Evolutionary conservation across 2,329 filamentous ascomycete species (phyloP), one percentile per base, ranked within the genome.

Genomic region (Pseudocercospora macadamiae): DNA sequence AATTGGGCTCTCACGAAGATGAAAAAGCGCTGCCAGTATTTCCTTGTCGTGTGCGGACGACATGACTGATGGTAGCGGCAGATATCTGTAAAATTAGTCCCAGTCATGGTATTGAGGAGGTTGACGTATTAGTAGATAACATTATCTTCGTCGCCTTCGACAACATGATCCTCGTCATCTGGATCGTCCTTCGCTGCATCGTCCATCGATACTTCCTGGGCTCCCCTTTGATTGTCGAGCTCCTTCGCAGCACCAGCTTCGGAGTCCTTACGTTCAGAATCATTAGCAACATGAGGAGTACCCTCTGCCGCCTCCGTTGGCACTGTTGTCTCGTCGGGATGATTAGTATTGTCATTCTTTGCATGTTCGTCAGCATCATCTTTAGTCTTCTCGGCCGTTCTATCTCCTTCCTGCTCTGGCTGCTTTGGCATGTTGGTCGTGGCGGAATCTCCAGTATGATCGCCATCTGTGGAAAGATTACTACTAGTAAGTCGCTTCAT

Each of bases 111-210:
- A 16, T 7, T 23, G 16, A 47, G 10, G 26, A 47, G 21, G 6
- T 16, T n/a, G 14, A 47, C 9, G 19, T 10, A 26, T 83, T 79
- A 96, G 78, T 96, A 96, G 60, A 96, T 93, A 54, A 96, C 91
- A 67, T 89, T 92, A 70, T 96, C 92, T 77, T 97, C 92, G 60
- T 91, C 90, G 55, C 89, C 90, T 74, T 91, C 89, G 54, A 95
- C 86, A 65, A 96, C 82, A 57, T 93, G 87, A 69, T 93, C 89
- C 51, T 84, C 82, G 62, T 91, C 87, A 68, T 93, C 89, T 82
- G 66, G 62, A 39, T 71, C 66, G 45, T 67, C 61, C 23, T 68
- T 48, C 16, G 59, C n/a, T n/a, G n/a, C 21, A 18, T 64, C 63
- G 26, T 64, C 68, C 54, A 62, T 57, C 10, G 51, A 23, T 21